These are phyloP conservation scores for Starmerella apis DNA, from an alignment of 805 yeast genomes.

Conservation along the genomic window DNA sequence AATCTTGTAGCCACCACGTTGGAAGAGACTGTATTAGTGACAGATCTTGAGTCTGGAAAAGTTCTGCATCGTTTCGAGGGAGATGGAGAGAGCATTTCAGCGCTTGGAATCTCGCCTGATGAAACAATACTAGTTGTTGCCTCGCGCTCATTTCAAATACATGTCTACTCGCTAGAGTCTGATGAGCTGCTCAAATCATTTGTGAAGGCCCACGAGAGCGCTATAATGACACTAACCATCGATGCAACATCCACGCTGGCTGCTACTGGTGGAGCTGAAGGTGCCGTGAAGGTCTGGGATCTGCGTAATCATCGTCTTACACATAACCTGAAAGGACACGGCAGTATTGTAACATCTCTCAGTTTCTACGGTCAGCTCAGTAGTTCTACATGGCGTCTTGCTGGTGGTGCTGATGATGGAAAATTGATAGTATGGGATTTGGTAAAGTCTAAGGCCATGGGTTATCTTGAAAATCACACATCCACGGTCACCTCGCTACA, in stretches of 20 bases:
- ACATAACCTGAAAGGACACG: constrained; percentile 87
- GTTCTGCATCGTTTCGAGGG: constrained; percentile 58
- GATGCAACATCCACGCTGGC: constrained; percentile 76
- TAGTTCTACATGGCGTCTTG: constrained; percentile 56
- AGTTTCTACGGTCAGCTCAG: constrained; percentile 64
- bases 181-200: constrained; percentile 15
- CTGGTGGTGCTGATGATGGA: constrained; percentile 57
- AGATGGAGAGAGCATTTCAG: constrained; percentile 73
- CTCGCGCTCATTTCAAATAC: constrained; percentile 74
- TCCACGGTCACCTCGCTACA: constrained; percentile 80
- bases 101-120: constrained; percentile 66
- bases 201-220: constrained; percentile 47
- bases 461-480: constrained; percentile 59
- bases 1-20: constrained; percentile 64
- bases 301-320: constrained; percentile 78
- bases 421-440: constrained; percentile 52
- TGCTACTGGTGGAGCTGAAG: constrained; percentile 94
- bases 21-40: constrained; percentile 62
- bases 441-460: constrained; percentile 57
- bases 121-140: constrained; percentile 58
- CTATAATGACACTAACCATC: constrained; percentile 64
- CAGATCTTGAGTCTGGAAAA: constrained; percentile 51
- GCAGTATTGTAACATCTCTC: constrained; percentile 71
- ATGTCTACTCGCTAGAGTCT: constrained; percentile 40
- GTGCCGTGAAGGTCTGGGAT: constrained; percentile 84